Percentiles rank a stretch among this genome's conserved stretches.
Evolutionary conservation across 169 alveolate genomes (phyloP).

Genomic region (Haemoproteus tartakovskyi): DNA sequence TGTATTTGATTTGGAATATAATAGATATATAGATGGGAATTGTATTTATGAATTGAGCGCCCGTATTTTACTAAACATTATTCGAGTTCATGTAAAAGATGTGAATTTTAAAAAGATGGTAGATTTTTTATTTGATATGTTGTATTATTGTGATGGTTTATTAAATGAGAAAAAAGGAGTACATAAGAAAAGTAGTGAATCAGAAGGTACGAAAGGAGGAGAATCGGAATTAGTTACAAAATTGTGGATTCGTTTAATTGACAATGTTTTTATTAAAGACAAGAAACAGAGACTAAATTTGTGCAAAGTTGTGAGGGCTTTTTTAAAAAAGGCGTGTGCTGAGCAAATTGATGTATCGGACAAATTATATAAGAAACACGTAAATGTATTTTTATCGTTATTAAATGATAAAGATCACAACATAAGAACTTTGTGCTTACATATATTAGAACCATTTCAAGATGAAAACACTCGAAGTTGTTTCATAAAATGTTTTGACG

Average conservation of each 20-base stretch:
- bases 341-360: conserved; percentile 70
- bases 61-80: conserved; percentile 17
- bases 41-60: conserved; percentile 52
- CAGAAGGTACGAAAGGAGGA: not conserved
- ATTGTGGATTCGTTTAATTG: conserved; percentile 70
- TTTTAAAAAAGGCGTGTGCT: conserved; percentile 68
- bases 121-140: conserved; percentile 54
- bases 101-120: conserved; percentile 44
- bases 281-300: conserved; percentile 65
- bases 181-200: not conserved
- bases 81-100: conserved; percentile 34
- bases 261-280: conserved; percentile 66
- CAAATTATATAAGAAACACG: conserved; percentile 68
- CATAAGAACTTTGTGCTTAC: conserved; percentile 43
- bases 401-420: conserved; percentile 67
- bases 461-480: conserved; percentile 37
- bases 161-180: conserved; percentile 4
- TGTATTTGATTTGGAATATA: conserved; percentile 37
- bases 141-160: conserved; percentile 51
- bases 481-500: conserved; percentile 44
- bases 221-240: conserved; percentile 45
- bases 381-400: conserved; percentile 65
- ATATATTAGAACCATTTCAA: conserved; percentile 64
- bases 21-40: conserved; percentile 20
- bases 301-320: conserved; percentile 34